Evolutionary conservation across 345 rosid genomes (phyloP).

Genomic region (Eucalyptus tenuipes): DNA sequence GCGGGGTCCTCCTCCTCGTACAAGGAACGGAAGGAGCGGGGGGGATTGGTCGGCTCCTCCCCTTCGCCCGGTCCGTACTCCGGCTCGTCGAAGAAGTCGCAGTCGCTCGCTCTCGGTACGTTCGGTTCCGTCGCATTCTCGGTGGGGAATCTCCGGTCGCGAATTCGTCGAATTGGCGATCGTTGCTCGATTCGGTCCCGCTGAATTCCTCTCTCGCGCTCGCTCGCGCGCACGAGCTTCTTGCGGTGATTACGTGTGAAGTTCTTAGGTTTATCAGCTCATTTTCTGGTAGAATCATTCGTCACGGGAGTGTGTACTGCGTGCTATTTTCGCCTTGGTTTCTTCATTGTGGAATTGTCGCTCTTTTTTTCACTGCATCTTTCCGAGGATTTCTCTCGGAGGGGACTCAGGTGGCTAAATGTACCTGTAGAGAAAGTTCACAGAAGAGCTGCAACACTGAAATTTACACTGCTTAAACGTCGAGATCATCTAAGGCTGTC

Average conservation of each 20-base stretch:
- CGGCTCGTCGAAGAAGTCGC: not conserved
- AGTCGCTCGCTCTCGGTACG: not conserved
- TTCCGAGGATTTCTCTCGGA: not conserved
- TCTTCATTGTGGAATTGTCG: not conserved
- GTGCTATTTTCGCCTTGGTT: not conserved
- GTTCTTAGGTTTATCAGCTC: not conserved
- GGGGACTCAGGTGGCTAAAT: not conserved
- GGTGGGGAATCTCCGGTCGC: not conserved
- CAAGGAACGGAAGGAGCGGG: conserved; percentile 26
- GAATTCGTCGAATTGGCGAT: not conserved
- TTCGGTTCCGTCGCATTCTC: not conserved
- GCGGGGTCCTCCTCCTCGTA: conserved; percentile 41
- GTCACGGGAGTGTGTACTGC: not conserved
- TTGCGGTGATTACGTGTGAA: not conserved
- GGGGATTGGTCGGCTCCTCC: not conserved
- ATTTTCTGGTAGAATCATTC: not conserved
- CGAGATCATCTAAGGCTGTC: not conserved
- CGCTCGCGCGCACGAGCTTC: not conserved
- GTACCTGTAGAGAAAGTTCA: not conserved
- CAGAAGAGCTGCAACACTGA: not conserved
- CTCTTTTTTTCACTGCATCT: not conserved
- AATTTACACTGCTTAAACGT: not conserved
- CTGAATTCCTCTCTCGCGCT: not conserved
- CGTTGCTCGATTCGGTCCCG: not conserved
- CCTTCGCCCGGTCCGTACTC: not conserved